phyloP scores from a whole-genome alignment of 108 stramenopile genomes.

The Seminavis robusta region DNA sequence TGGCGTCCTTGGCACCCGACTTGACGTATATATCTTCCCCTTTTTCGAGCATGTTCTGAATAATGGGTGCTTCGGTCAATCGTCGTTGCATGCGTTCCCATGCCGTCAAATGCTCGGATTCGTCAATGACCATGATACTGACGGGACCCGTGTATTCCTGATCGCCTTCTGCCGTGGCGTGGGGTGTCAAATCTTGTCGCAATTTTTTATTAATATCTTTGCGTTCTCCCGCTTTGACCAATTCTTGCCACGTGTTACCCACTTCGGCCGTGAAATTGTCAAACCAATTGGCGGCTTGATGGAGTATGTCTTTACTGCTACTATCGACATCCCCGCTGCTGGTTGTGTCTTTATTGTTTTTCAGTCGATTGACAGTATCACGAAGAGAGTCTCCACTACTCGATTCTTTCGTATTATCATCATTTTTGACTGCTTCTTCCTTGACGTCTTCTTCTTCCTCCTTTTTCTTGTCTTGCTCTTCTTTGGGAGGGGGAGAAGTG shows the following conservation, averaged over 20 bases:
- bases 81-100: constrained; percentile 93
- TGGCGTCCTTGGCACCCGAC: constrained; percentile 73
- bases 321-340: not conserved
- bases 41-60: constrained; percentile 70
- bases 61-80: constrained; percentile 91
- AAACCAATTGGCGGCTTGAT: constrained; percentile 17
- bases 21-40: constrained; percentile 66
- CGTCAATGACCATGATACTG: constrained; percentile 91
- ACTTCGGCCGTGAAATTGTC: constrained; percentile 47
- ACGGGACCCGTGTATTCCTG: constrained; percentile 75
- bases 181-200: constrained; percentile 47
- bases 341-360: not conserved
- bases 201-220: constrained; percentile 84
- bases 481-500: not conserved
- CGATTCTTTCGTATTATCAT: not conserved
- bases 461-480: not conserved
- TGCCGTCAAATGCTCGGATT: constrained; percentile 83
- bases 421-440: not conserved
- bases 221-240: constrained; percentile 64
- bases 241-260: constrained; percentile 74
- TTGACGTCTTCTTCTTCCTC: not conserved
- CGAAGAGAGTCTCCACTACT: constrained; percentile 8
- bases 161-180: constrained; percentile 54
- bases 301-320: constrained; percentile 14
- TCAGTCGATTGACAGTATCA: constrained; percentile 14